Conservation (phyloP, 176 grass and related monocot genomes). For the Poa pratensis region DNA sequence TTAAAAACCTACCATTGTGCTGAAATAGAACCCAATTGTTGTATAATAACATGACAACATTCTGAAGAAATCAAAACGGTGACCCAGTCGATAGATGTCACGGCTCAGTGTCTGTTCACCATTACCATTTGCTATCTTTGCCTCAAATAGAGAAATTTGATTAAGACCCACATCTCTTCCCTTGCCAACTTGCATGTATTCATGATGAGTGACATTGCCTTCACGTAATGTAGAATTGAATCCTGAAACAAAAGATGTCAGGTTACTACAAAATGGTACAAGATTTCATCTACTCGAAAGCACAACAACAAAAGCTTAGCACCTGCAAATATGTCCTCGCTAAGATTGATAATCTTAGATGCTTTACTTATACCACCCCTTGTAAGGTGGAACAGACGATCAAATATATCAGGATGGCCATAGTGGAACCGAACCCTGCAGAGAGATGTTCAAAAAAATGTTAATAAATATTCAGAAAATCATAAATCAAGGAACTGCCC, state of each 20-base stretch:
- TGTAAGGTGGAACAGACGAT: slow-evolving; percentile 91
- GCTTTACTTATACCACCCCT: slow-evolving; percentile 98
- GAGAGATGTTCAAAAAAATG: slow-evolving; percentile 27
- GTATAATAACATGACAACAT: slow-evolving; percentile 99
- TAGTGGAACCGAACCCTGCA: slow-evolving; percentile 94
- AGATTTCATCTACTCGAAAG: slow-evolving; percentile 6
- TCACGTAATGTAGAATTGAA: slow-evolving; percentile 99
- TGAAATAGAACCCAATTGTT: slow-evolving; percentile 97
- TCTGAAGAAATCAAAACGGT: slow-evolving; percentile 98
- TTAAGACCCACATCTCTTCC: slow-evolving; percentile 99
- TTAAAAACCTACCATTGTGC: slow-evolving; percentile 73
- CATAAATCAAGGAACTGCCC: not conserved
- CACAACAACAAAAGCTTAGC: slow-evolving; percentile 9
- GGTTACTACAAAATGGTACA: slow-evolving; percentile 6
- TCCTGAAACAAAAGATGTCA: slow-evolving; percentile 55
- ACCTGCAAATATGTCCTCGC: slow-evolving; percentile 99
- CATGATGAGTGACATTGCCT: slow-evolving; percentile 98
- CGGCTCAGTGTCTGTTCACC: slow-evolving; percentile 96
- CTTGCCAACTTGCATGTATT: slow-evolving; percentile 99
- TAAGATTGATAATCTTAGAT: slow-evolving; percentile 97
- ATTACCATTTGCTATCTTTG: slow-evolving; percentile 99
- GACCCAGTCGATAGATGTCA: slow-evolving; percentile 90
- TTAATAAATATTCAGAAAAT: slow-evolving; percentile 14
- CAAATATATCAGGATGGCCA: slow-evolving; percentile 94
- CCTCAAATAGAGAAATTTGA: slow-evolving; percentile 96